Conservation (phyloP, 306 rosid genomes). For the peach (Prunus persica) region DNA sequence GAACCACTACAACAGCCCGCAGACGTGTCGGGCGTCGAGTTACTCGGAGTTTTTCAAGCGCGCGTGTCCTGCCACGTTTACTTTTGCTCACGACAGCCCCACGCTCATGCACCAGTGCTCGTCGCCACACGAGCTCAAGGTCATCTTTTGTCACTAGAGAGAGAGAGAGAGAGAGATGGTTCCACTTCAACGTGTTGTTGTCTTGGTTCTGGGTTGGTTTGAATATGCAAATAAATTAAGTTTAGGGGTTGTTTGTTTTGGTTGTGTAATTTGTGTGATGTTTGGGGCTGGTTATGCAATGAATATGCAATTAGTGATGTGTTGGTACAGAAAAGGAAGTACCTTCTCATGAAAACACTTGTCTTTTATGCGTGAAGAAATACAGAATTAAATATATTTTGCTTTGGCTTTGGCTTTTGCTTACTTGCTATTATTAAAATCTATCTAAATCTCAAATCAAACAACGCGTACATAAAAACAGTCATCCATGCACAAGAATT, state of each 20-base stretch:
- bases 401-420: no score
- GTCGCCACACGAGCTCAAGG: slow-evolving; percentile 84
- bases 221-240: neutral
- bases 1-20: slow-evolving; percentile 62
- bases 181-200: neutral
- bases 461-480: no score
- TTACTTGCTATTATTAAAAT: no score
- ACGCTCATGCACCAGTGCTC: slow-evolving; percentile 84
- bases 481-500: no score
- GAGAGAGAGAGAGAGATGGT: neutral
- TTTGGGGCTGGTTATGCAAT: neutral
- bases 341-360: no score
- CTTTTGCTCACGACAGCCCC: slow-evolving; percentile 74
- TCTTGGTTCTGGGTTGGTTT: neutral
- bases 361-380: no score
- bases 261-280: neutral
- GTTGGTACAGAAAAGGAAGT: no score
- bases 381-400: no score
- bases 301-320: neutral
- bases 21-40: slow-evolving; percentile 46
- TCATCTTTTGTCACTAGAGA: slow-evolving; percentile 75
- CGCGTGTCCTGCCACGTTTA: slow-evolving; percentile 68
- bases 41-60: slow-evolving; percentile 63
- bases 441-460: no score
- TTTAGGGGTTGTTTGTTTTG: neutral